Base-by-base conservation (phyloP, 1,284 basidiomycete species). In the Leucoagaricus sp. region DNA sequence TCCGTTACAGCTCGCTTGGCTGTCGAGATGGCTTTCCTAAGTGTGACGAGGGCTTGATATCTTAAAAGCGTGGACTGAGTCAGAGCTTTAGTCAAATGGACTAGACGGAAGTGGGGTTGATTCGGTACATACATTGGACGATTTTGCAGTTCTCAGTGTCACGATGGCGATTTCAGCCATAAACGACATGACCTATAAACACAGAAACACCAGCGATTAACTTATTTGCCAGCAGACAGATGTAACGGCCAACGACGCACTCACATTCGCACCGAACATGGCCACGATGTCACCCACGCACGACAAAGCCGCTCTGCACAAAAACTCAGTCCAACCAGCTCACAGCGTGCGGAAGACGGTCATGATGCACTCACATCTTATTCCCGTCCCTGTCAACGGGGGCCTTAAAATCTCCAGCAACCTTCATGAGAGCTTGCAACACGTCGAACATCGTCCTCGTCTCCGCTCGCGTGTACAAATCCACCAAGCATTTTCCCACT, bases 201-300 rank as follows among this genome's bases (percentile, higher is more conserved):
- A 8, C 17, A 34, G 36, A 19, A 4, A 40, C 15, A 17, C n/a
- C 21, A 15, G 12, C 34, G 26, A 26, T 47, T 48, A 49, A 36
- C 51, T 17, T 12, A 7, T 9, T 5, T 44, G 12, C 13, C 15
- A 15, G n/a, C 6, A 38, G 6, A 38, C 36, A 15, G 8, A 38
- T n/a, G 6, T n/a, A 42, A n/a, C n/a, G n/a, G n/a, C n/a, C n/a
- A n/a, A 21, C 19, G 15, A 4, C 5, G 48, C 17, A 68, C 84
- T 60, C 65, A 91, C 93, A 74, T 96, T 91, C 4, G 86, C 80
- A 3, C 96, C 96, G 64, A 90, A 89, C 8, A 79, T 78, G 42
- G 78, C 83, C 87, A 98, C 96, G 12, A 98, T 75, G 68, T 96
- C 93, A 12, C 94, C 95, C 26, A 95, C 82, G 59, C 87, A 88